Percentiles rank a stretch among this genome's conserved stretches.
Evolutionary conservation across 2,329 filamentous ascomycete species (phyloP).

Genomic region (Purpureocillium takamizusanense): DNA sequence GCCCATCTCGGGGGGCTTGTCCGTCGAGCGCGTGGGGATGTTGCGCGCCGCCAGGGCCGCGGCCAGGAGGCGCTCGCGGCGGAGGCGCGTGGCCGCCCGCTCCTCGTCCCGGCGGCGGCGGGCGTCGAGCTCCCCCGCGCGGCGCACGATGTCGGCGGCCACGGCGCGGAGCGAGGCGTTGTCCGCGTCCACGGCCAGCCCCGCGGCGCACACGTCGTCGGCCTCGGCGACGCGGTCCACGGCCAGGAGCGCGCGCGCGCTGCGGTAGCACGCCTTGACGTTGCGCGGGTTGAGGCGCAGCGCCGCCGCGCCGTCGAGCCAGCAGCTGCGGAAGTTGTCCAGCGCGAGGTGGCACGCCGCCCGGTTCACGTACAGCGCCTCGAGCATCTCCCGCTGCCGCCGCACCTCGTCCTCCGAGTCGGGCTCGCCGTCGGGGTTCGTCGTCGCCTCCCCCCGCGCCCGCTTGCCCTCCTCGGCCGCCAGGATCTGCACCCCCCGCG

Average conservation of each 20-base stretch:
- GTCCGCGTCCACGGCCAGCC: slow-evolving; percentile 59
- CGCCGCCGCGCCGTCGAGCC: slow-evolving; percentile 71
- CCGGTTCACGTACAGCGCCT: slow-evolving; percentile 76
- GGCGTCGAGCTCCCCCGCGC: slow-evolving; percentile 44
- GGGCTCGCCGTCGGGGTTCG: slow-evolving; percentile 17
- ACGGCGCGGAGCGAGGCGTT: slow-evolving; percentile 61
- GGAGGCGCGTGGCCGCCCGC: slow-evolving; percentile 42
- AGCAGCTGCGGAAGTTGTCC: slow-evolving; percentile 80
- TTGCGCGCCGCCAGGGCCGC: slow-evolving; percentile 60
- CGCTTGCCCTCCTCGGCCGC: slow-evolving; percentile 52
- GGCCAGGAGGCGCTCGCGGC: slow-evolving; percentile 51
- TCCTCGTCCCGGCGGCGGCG: slow-evolving; percentile 47
- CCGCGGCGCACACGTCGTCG: slow-evolving; percentile 65
- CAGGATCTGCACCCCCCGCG: slow-evolving; percentile 71
- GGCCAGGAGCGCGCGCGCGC: slow-evolving; percentile 65
- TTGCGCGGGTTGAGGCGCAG: slow-evolving; percentile 72
- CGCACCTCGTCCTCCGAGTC: slow-evolving; percentile 45
- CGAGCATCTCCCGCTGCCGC: slow-evolving; percentile 56
- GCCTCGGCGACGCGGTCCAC: slow-evolving; percentile 75
- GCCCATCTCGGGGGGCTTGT: slow-evolving; percentile 75
- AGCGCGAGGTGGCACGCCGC: slow-evolving; percentile 84
- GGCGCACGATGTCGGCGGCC: slow-evolving; percentile 51
- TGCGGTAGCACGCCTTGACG: slow-evolving; percentile 87
- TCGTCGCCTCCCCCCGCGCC: slow-evolving; percentile 25
- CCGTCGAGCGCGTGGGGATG: slow-evolving; percentile 58